Percentiles rank a stretch among this genome's conserved stretches.
These are phyloP conservation scores for Paecilomyces formosus DNA, from an alignment of 2,329 filamentous ascomycete genomes.

Conservation along the genomic window DNA sequence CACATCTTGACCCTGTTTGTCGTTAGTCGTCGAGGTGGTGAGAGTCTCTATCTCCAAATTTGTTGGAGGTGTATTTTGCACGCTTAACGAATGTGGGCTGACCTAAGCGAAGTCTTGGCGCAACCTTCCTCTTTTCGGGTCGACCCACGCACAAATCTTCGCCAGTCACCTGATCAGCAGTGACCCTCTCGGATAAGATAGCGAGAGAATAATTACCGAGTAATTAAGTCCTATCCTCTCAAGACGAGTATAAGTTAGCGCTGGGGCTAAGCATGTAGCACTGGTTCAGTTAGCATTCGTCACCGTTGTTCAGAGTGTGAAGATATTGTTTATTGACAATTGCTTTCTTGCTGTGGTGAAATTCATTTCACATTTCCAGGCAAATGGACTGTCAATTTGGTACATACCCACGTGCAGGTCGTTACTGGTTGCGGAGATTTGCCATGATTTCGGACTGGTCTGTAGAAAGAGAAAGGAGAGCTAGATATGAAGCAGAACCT, in stretches of 20 bases:
- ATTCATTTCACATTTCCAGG: too few species aligned
- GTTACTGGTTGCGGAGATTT: too few species aligned
- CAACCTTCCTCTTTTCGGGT: slow-evolving; percentile 7
- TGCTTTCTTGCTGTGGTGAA: too few species aligned
- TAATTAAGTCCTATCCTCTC: too few species aligned
- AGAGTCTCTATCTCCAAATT: slow-evolving; percentile 32
- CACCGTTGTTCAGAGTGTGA: background rate
- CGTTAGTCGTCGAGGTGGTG: slow-evolving; percentile 40
- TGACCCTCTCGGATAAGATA: background rate
- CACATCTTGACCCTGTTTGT: slow-evolving; percentile 42
- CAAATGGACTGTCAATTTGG: too few species aligned
- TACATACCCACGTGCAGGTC: too few species aligned
- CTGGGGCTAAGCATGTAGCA: too few species aligned
- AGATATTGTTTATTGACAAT: background rate
- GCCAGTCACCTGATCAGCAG: background rate
- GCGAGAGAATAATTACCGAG: background rate
- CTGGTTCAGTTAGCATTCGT: background rate
- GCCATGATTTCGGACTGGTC: too few species aligned
- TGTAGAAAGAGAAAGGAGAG: too few species aligned
- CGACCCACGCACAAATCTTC: background rate
- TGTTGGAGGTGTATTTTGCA: slow-evolving; percentile 30
- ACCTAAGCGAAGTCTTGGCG: slow-evolving; percentile 32
- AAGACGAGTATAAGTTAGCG: background rate
- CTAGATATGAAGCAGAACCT: too few species aligned
- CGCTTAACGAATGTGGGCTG: slow-evolving; percentile 36